Evolutionary conservation across 768 basidiomycete genomes (phyloP), one percentile per base, ranked within the genome.

Genomic region (Leccinum uliginosum): DNA sequence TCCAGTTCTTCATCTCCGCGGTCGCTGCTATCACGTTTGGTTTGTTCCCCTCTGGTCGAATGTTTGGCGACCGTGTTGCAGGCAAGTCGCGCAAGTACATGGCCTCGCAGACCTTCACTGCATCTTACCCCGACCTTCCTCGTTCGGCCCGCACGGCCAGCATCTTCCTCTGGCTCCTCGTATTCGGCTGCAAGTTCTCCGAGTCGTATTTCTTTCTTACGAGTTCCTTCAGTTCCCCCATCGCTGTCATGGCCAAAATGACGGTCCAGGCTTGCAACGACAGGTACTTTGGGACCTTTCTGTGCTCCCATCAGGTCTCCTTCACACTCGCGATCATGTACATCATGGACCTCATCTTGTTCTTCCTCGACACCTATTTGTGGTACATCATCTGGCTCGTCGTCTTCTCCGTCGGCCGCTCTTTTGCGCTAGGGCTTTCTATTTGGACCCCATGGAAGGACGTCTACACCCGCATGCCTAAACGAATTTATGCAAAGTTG

Each of bases 361-460:
- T 98, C 86, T 99, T 99, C 85, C 78, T 99, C 76, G 97, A 99
- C 80, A 99, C 97, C 47, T 99, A 98, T 80, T 77, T 99, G 46
- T 99, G 97, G 97, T 99, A 97, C 77, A 93, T 98, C 78, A 94
- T 98, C 71, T 98, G 96, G 96, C 84, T 93, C 66, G 94, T 96
- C 61, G 87, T 96, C 64, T 93, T 95, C 80, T 91, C 88, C 67
- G 88, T 96, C 49, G 87, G 83, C 9, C 83, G 95, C 19, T 93
- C 92, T 19, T 99, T 99, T 71, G 78, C 86, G 2, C 80, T 99
- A 26, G 97, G 97, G 11, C 79, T 99, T 60, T 95, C 92, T 23
- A 97, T 99, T 61, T 99, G 97, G 97, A 98, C 97, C 0, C 97
- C 97, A 0, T 99, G 97, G 97, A 89, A 89, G 74, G 96, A 98